Base-by-base conservation (phyloP, 164 flowering plant genomes). In the Euptelea pleiosperma region DNA sequence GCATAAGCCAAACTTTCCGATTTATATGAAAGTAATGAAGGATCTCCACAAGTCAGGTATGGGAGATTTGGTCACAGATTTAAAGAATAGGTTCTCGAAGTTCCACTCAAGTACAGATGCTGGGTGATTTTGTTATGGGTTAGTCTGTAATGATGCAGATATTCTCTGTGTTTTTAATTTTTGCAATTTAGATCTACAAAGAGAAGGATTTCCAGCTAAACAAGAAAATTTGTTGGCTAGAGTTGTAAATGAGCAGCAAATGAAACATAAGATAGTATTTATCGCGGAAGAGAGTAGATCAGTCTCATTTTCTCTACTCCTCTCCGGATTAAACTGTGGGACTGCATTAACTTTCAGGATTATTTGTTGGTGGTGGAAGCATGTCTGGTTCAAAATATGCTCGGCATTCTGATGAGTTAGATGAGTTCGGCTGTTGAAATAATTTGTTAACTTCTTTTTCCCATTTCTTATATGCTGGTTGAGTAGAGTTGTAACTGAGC, bases 1-100 rank as follows among this genome's bases (percentile, higher is more conserved):
- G 65, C 61, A 85, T 2, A 80, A 66, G 61, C 96, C 91, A 36
- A 54, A 77, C 28, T 72, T 75, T 62, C 26, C 73, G 0, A 77
- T 77, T 52, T 85, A 67, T 51, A 37, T 21, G 40, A 77, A 56
- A 55, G 68, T 78, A 33, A 42, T 65, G 61, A 76, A 76, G 67
- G 62, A 63, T 52, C 77, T 83, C 11, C 36, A 21, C 41, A 63
- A 52, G 41, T 42, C 60, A 24, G 72, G 80, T 24, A 62, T 43
- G 67, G 52, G 47, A 39, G 36, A 61, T 59, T 39, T 76, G 70
- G 78, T 71, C 25, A 45, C 39, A 47, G 78, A 78, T 65, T 70
- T 87, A 34, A 52, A 64, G 55, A 48, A 29, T 54, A 70, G 65
- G 57, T 79, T 74, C 62, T 66, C 71, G 7, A 68, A 64, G 25